Base-by-base conservation (phyloP, 768 basidiomycete genomes). In the Podaxis mareebaensis region DNA sequence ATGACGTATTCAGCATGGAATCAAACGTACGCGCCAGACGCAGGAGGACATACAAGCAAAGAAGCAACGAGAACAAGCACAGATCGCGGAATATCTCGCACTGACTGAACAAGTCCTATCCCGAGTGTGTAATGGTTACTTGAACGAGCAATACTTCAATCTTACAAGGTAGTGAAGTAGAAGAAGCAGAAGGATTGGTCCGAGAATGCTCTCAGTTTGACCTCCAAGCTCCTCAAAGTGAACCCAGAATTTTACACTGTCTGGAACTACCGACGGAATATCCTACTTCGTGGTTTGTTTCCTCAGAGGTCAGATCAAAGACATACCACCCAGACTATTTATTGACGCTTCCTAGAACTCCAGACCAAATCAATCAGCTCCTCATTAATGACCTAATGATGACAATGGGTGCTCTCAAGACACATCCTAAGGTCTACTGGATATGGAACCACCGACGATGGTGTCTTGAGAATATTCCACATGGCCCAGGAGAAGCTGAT, bases 361-460 rank as follows among this genome's bases (percentile, higher is more conserved):
- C 85, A 2, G 79, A 85, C 61, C 81, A 87, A 51, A 78, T 87
- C 39, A 88, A 94, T 57, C 73, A 81, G 10, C 54, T 90, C 17
- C 83, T 99, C 4, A 76, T 84, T 2, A 79, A 84, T 44, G 97
- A 99, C 62, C 77, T 99, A 30, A 76, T 82, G 2, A 83, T 95
- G 79, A 98, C 96, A 0, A 92, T 89, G 72, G 76, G 81, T 3
- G 88, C 91, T 5, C 83, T 99, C 49, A 90, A 92, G 69, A 79
- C 83, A 8, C 87, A 96, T 71, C 97, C 97, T 13, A 99, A 99
- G 72, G 89, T 97, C 20, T 99, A 99, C 73, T 95, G 93, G 90
- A 95, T 99, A 68, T 99, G 97, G 97, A 98, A 95, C 72, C 95
- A 99, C 70, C 87, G 97, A 42, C 81, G 89, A 68, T 99, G 97